Evolutionary conservation across 352 stramenopile genomes (phyloP), one percentile per base, ranked within the genome.

Genomic region (Globisporangium irregulare): DNA sequence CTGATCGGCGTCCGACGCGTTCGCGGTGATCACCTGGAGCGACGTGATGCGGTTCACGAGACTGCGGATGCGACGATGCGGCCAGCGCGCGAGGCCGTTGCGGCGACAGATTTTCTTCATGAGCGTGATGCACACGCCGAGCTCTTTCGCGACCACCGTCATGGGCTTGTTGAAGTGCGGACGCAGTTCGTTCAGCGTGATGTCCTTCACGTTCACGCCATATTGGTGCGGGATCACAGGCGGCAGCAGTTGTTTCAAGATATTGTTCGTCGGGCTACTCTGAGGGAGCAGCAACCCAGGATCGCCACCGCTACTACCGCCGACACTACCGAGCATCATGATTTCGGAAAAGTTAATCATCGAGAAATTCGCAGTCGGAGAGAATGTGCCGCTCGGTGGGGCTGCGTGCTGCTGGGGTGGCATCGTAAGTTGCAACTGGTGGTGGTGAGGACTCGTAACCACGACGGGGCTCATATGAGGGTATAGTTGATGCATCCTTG

Each of bases 31-130:
- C 14, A 89, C 78, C 64, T 94, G 83, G 5, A 93, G 69, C 60
- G 83, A 90, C 46, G 80, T 90, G 59, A 94, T 94, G 18, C 85
- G 80, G 69, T 94, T 94, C 53, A 92, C 84, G 36, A 94, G 82
- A 55, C 83, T 92, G 32, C 84, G 84, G 67, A 94, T 94, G 32
- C 83, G 81, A 53, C 87, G 80, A 61, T 94, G 87, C n/a, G 87
- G 87, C 87, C 87, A 94, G 9, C 87, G 87, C 53, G 84, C 71
- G 56, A 94, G 80, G 9, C 87, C 87, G 66, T 94, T 94, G 66
- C 82, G 81, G 41, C 87, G 84, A 59, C 87, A 94, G 59, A 94
- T 94, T 59, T 94, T 94, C 75, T 94, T 94, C 82, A 94, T 91
- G 56, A 94, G 74, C 55, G 87, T 94, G 71, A 94, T 93, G 62